Conservation (phyloP, 371 early-diverging fungal genomes). For the Apophysomyces ossiformis region DNA sequence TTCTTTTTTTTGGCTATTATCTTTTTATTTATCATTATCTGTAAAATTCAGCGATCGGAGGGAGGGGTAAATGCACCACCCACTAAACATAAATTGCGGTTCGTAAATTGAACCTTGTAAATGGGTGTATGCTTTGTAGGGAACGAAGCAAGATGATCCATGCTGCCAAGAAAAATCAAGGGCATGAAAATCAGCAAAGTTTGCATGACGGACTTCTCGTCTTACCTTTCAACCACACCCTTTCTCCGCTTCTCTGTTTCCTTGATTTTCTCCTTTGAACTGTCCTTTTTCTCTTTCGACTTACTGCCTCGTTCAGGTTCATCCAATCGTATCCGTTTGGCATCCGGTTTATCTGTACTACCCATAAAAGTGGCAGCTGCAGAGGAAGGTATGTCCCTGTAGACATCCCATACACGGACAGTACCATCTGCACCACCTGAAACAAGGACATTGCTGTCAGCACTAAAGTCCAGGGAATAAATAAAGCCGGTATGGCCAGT, state of each 20-base stretch:
- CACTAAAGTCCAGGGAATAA: conserved; percentile 86
- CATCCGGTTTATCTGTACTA: conserved; percentile 15
- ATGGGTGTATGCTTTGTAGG: conserved; percentile 96
- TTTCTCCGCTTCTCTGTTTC: conserved; percentile 31
- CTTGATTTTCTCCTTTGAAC: conserved; percentile 20
- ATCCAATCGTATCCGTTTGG: conserved; percentile 31
- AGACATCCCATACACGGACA: conserved; percentile 95
- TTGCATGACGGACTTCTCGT: background rate
- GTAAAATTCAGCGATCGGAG: conserved; percentile 13
- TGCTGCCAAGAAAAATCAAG: conserved; percentile 23
- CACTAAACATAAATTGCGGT: conserved; percentile 83
- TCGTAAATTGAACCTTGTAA: conserved; percentile 87
- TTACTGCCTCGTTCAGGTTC: conserved; percentile 20
- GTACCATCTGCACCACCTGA: conserved; percentile 93
- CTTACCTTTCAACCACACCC: conserved; percentile 37
- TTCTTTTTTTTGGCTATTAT: background rate
- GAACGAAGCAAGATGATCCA: conserved; percentile 79
- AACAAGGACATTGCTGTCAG: conserved; percentile 83
- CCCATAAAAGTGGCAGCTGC: conserved; percentile 1
- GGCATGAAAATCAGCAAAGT: background rate
- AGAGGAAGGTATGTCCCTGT: conserved; percentile 44
- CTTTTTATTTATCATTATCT: conserved; percentile 13
- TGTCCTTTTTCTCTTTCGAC: conserved; percentile 6
- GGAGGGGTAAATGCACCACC: conserved; percentile 59
- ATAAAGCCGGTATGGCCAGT: conserved; percentile 86